phyloP scores from a whole-genome alignment of 2,329 filamentous ascomycete species.

The Fonsecaea nubica region DNA sequence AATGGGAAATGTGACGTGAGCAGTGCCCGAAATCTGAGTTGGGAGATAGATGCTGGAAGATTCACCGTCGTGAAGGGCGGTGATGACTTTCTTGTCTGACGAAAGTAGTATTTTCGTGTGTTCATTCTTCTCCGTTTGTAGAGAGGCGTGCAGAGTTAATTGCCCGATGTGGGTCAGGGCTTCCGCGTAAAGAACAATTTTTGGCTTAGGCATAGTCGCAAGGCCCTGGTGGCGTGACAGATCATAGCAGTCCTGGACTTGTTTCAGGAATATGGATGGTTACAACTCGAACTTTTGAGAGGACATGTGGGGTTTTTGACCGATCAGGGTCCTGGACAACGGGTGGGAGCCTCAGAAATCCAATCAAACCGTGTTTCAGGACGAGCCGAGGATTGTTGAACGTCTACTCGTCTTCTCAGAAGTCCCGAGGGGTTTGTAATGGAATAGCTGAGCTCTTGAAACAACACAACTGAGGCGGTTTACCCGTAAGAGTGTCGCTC shows the following conservation, averaged over 20 bases:
- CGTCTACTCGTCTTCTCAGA: background rate
- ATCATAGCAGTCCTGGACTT: background rate
- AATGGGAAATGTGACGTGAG: constrained; percentile 58
- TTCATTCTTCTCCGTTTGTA: constrained; percentile 53
- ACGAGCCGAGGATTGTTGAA: background rate
- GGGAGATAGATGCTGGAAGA: constrained; percentile 55
- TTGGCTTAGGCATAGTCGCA: constrained; percentile 31
- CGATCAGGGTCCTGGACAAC: background rate
- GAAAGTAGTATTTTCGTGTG: constrained; percentile 54
- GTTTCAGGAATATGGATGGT: constrained; percentile 1
- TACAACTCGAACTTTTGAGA: background rate
- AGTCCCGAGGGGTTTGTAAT: background rate
- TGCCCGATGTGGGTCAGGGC: constrained; percentile 67
- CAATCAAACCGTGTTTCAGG: background rate
- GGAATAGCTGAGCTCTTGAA: background rate
- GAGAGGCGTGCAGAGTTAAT: constrained; percentile 62
- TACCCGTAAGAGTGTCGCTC: background rate
- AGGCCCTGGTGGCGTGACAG: constrained; percentile 3
- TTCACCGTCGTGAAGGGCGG: constrained; percentile 55
- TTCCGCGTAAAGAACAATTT: constrained; percentile 62
- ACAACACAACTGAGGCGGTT: background rate
- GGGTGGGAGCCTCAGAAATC: background rate
- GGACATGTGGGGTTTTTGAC: background rate
- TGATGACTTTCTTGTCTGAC: constrained; percentile 52
- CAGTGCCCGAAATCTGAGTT: constrained; percentile 52